Base-by-base conservation (phyloP, 169 alveolate genomes). In the Eimeria sp. region DNA sequence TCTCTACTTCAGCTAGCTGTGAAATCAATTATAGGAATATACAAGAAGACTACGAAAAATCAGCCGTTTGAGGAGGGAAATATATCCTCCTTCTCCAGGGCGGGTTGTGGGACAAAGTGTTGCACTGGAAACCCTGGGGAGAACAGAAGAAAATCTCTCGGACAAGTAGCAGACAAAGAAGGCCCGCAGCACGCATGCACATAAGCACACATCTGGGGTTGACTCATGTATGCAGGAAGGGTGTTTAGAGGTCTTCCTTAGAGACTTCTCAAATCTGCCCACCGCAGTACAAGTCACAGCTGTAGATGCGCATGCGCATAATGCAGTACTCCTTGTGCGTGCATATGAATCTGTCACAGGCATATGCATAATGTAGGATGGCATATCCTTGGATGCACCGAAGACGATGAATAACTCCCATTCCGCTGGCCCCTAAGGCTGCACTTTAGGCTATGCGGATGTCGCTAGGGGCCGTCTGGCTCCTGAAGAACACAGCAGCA, bases 401-500 rank as follows among this genome's bases (percentile, higher is more conserved):
- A 70, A 70, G 78, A 70, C 78, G 78, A 70, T 27, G 78, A 70
- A 11, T 30, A 70, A 22, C 49, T 30, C 78, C 25, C 25, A 30
- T 22, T 5, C 49, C 40, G 40, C n/a, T 30, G 75, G 75, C 40
- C 78, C 13, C 22, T 70, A 13, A 70, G 49, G 78, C 78, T 70
- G 49, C 78, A 70, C 45, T 9, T 13, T 45, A 14, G 90, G 72
- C 65, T 34, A 82, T 82, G 90, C 40, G 51, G 90, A 27, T 82
- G 49, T 18, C 49, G 20, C 30, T 9, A 54, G 90, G 90, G 27
- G 72, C 72, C 72, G 49, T 30, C 73, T 54, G 90, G 90, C 45
- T 82, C 73, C 73, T 82, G 73, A 27, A 30, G 54, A 82, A 75
- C 43, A 43, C 86, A 75, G 86, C 86, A 22, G 63, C 54, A 25